Percentiles rank a stretch among this genome's conserved stretches.
Conservation (phyloP, 345 rosid genomes). For the Carallia pectinifolia region DNA sequence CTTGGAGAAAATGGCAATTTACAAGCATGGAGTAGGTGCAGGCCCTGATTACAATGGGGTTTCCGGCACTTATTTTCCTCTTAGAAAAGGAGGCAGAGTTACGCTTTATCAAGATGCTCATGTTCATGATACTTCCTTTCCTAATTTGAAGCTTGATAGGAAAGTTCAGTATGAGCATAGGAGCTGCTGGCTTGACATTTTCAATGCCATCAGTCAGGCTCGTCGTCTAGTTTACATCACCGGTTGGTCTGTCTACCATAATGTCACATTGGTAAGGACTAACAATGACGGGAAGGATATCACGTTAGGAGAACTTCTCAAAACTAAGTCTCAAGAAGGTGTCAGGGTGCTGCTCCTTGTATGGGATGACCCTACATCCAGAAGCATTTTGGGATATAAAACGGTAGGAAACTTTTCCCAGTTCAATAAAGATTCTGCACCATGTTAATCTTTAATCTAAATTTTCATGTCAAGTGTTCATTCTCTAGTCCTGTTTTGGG, state of each 20-base stretch:
- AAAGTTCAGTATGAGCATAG: conserved; percentile 48
- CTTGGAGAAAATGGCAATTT: conserved; percentile 43
- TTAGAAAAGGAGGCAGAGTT: conserved; percentile 75
- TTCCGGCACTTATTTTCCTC: conserved; percentile 81
- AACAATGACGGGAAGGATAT: conserved; percentile 31
- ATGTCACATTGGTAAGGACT: conserved; percentile 59
- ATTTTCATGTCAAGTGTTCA: background rate
- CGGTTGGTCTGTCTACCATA: conserved; percentile 88
- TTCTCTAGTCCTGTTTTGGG: conserved; percentile 6
- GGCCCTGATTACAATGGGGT: conserved; percentile 61
- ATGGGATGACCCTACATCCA: conserved; percentile 98
- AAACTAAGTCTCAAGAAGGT: conserved; percentile 89
- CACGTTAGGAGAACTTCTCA: conserved; percentile 76
- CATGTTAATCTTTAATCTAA: conserved; percentile 6
- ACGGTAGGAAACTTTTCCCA: conserved; percentile 44
- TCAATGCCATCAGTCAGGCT: conserved; percentile 71
- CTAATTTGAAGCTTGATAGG: conserved; percentile 55
- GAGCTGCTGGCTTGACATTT: conserved; percentile 78
- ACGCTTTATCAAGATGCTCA: conserved; percentile 95
- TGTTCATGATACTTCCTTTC: conserved; percentile 58
- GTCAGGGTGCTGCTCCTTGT: conserved; percentile 86
- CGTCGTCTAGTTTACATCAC: conserved; percentile 76
- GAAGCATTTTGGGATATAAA: conserved; percentile 60
- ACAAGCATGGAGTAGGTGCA: conserved; percentile 55
- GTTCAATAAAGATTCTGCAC: background rate